Conservation (phyloP, 2,329 filamentous ascomycete genomes). For the Apiospora koreana region DNA sequence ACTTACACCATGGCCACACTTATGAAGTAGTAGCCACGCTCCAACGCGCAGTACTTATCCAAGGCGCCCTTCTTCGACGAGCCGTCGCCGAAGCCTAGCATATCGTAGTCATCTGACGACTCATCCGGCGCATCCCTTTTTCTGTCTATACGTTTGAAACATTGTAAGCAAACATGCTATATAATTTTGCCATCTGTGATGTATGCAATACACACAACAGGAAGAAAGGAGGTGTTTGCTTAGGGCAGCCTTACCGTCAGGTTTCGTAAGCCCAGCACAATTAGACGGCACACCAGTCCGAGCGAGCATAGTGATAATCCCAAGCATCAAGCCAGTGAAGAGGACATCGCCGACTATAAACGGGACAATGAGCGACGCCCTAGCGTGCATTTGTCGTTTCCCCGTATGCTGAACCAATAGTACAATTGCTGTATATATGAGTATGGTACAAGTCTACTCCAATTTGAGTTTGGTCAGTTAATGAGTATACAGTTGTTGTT, state of each 20-base stretch:
- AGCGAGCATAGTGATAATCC: conserved; percentile 35
- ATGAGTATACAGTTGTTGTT: not conserved
- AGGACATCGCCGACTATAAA: conserved; percentile 34
- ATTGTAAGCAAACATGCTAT: conserved; percentile 10
- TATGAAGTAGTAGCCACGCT: conserved; percentile 35
- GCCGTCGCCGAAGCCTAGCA: conserved; percentile 34
- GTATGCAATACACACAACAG: not conserved
- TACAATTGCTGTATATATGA: conserved; percentile 35
- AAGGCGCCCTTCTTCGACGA: conserved; percentile 25
- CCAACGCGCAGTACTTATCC: conserved; percentile 32
- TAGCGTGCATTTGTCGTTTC: conserved; percentile 23
- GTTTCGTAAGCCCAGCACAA: conserved; percentile 34
- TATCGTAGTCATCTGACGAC: conserved; percentile 25
- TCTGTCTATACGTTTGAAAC: conserved; percentile 9
- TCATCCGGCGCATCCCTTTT: conserved; percentile 17
- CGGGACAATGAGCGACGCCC: conserved; percentile 25
- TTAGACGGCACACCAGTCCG: conserved; percentile 34
- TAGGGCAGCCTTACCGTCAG: conserved; percentile 20
- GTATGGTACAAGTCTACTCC: conserved; percentile 28
- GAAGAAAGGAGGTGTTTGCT: not conserved
- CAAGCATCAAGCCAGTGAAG: conserved; percentile 32
- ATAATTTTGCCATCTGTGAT: not conserved
- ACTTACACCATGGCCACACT: conserved; percentile 32
- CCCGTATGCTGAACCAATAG: conserved; percentile 33
- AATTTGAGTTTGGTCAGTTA: conserved; percentile 16